Percentiles rank a stretch among this genome's conserved stretches.
These are phyloP conservation scores for Amanita rimosa DNA, from an alignment of 768 basidiomycete genomes.

Conservation along the genomic window DNA sequence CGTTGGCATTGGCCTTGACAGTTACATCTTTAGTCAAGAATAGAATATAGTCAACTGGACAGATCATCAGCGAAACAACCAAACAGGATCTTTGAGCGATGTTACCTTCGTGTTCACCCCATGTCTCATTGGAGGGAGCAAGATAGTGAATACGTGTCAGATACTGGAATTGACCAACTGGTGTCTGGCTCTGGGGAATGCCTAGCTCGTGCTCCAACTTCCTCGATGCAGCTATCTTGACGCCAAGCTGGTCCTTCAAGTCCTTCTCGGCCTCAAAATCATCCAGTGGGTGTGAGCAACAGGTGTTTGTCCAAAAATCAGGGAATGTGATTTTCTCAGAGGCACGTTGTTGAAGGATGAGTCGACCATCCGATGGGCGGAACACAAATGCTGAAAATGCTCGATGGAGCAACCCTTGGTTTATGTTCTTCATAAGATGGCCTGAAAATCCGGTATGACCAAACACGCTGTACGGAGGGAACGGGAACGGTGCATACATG, in stretches of 20 bases:
- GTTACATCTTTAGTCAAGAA: slow-evolving; percentile 87
- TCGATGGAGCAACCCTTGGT: slow-evolving; percentile 87
- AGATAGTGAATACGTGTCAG: slow-evolving; percentile 96
- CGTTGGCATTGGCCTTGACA: slow-evolving; percentile 74
- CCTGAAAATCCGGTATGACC: slow-evolving; percentile 33
- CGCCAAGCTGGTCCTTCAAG: slow-evolving; percentile 70
- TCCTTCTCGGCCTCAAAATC: slow-evolving; percentile 82
- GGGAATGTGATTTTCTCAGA: slow-evolving; percentile 99
- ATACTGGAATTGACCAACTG: slow-evolving; percentile 83
- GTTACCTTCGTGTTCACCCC: slow-evolving; percentile 97
- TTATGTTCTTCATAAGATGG: slow-evolving; percentile 96
- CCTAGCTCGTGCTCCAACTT: slow-evolving; percentile 97
- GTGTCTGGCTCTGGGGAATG: slow-evolving; percentile 69
- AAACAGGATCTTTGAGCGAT: neutral
- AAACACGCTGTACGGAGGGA: neutral
- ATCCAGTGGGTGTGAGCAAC: slow-evolving; percentile 92
- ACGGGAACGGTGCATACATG: slow-evolving; percentile 48
- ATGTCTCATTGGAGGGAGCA: slow-evolving; percentile 82
- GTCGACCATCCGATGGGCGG: slow-evolving; percentile 84
- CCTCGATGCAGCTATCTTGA: slow-evolving; percentile 81
- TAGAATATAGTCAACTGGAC: slow-evolving; percentile 90
- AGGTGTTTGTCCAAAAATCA: slow-evolving; percentile 99
- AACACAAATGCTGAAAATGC: slow-evolving; percentile 98
- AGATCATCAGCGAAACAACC: neutral
- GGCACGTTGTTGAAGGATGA: slow-evolving; percentile 90